Base-by-base conservation (phyloP, 1,284 basidiomycete genomes). In the Moniliella sp. region DNA sequence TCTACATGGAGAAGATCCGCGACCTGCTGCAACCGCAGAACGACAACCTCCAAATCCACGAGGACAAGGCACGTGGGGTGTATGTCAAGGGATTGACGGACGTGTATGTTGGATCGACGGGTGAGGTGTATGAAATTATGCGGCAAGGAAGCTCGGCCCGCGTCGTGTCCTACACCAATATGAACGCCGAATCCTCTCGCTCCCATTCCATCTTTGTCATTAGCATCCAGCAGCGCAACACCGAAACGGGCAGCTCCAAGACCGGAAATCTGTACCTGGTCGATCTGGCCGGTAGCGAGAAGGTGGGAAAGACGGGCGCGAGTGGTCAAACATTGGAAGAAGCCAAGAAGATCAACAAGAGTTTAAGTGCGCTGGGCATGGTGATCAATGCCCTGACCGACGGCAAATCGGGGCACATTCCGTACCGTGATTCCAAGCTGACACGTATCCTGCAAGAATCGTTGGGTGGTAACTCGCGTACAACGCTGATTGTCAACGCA, bases 261-360 rank as follows among this genome's bases (percentile, higher is more conserved):
- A 83, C 76, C 4, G 91, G 91, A 27, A 93, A 93, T 55, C 67
- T 99, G 9, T 99, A 93, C 61, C 75, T 99, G 12, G 91, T 99
- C 36, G 91, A 99, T 70, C 67, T 99, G 46, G 91, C 91, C 36
- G 91, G 91, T 58, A 93, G 84, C 16, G 91, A 99, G 65, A 99
- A 99, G 66, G 86, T 94, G 32, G 88, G 88, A 37, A 99, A 99
- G 69, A 97, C 91, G 19, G 91, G 91, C 19, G 91, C 91, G 28
- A 93, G 86, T 8, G 91, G 91, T 2, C 91, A 97, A 63, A 97
- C 91, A 18, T 67, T 99, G 9, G 91, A 99, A 62, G 91, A 99
- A 63, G 91, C 91, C 9, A 99, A 99, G 71, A 99, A 97, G 70
- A 99, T 99, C 66, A 99, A 99, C 68, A 97, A 97, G 66, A 83